Percentiles rank a stretch among this genome's conserved stretches.
Conservation (phyloP, 2,329 filamentous ascomycete species). For the Penicillium italicum region DNA sequence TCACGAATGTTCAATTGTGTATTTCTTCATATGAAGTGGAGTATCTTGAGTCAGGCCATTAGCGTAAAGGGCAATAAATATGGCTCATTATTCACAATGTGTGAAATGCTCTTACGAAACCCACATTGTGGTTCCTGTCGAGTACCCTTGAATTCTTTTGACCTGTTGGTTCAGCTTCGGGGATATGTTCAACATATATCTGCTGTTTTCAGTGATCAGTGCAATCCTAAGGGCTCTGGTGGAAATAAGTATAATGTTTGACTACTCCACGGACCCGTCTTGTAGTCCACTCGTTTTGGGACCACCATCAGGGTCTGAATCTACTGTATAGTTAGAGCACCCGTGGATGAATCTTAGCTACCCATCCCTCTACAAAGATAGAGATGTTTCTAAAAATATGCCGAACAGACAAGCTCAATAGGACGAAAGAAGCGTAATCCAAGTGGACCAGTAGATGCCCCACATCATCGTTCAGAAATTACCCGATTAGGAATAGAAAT, state of each 20-base stretch:
- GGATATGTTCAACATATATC: no score
- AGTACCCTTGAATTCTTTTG: no score
- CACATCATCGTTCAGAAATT: conserved; percentile 26
- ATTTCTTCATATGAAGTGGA: neutral
- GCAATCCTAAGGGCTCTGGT: no score
- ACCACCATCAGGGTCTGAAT: no score
- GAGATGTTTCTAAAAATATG: neutral
- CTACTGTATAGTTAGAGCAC: neutral
- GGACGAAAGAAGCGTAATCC: neutral
- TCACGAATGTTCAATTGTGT: neutral
- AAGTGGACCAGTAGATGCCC: neutral
- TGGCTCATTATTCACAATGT: neutral
- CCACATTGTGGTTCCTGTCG: no score
- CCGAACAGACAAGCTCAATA: neutral
- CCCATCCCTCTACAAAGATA: neutral
- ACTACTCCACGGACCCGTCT: neutral
- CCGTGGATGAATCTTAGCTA: neutral
- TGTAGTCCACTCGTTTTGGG: neutral
- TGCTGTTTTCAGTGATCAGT: no score
- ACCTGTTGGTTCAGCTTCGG: no score
- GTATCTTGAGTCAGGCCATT: neutral
- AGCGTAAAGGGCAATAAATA: neutral
- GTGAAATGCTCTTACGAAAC: no score
- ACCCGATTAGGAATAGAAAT: conserved; percentile 19
- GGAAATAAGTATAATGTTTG: neutral